Evolutionary conservation across 169 alveolate species (phyloP), one percentile per base, ranked within the genome.

Genomic region (Hammondia hammondi): DNA sequence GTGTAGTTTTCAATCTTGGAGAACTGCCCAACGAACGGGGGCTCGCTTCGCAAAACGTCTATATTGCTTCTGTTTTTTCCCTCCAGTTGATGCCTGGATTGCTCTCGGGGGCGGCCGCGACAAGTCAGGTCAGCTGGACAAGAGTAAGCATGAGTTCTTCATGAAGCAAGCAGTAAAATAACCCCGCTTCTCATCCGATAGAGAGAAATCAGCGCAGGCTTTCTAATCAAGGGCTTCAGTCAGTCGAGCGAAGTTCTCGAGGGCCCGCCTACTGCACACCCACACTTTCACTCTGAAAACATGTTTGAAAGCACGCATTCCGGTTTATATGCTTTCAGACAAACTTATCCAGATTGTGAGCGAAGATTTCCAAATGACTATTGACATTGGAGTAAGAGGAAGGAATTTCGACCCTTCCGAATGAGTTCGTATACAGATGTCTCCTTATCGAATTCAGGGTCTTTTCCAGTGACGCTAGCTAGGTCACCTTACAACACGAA

Each of bases 361-460:
- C 29, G 94, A 91, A 12, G 94, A 91, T 70, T 91, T 91, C 70
- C 89, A 61, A 27, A 91, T 91, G 94, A 91, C 94, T 10, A 73
- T 91, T n/a, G 89, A 91, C 45, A 57, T 91, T 43, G 91, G 46
- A 29, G 94, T 91, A 91, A 72, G n/a, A 0, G 24, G 73, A 45
- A 10, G 57, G 17, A 14, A 12, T 10, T 14, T 35, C 85, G 37
- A 21, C 52, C 2, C 4, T 43, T 19, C 19, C 7, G 37, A 67
- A 88, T 61, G 32, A 56, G 43, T 39, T 39, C 43, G 43, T 39
- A 39, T 39, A 39, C 43, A 39, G 43, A 39, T 2, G 43, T 39
- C 43, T 39, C 43, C 43, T 39, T 39, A 39, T 2, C 43, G 43
- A 39, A 39, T 39, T 39, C 43, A 39, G 43, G 2, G 43, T 39